These are phyloP conservation scores for Suillus discolor DNA, from an alignment of 768 basidiomycete genomes.

Conservation along the genomic window DNA sequence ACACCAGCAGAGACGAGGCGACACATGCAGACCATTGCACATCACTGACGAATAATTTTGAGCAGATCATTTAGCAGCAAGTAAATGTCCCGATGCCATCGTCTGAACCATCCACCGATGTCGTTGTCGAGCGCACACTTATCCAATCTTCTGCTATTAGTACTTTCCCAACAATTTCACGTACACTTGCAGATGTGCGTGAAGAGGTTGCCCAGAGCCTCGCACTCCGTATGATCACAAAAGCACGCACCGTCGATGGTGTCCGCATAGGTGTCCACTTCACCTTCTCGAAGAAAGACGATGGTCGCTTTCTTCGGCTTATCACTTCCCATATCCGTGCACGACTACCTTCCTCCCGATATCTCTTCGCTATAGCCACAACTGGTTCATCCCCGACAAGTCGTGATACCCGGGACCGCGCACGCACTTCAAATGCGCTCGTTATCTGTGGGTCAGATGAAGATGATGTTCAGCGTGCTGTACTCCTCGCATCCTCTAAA, in stretches of 20 bases:
- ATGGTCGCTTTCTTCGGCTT: constrained; percentile 56
- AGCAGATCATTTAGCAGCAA: neutral
- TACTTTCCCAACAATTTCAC: constrained; percentile 22
- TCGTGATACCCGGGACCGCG: neutral
- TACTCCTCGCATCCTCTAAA: constrained; percentile 65
- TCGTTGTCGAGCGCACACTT: constrained; percentile 7
- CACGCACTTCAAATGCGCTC: constrained; percentile 43
- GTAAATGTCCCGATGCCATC: constrained; percentile 14
- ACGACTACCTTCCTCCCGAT: constrained; percentile 42
- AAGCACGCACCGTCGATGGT: constrained; percentile 51
- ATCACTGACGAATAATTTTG: neutral
- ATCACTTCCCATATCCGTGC: constrained; percentile 52
- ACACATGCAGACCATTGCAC: neutral
- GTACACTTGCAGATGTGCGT: constrained; percentile 62
- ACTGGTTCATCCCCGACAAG: constrained; percentile 39
- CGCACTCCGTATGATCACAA: constrained; percentile 54
- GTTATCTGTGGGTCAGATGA: constrained; percentile 60
- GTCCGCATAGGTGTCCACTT: constrained; percentile 62
- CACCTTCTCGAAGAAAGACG: constrained; percentile 58
- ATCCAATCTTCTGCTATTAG: constrained; percentile 9
- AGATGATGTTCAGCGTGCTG: constrained; percentile 65
- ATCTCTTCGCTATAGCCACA: constrained; percentile 59
- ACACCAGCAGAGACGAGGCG: neutral
- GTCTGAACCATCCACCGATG: constrained; percentile 29
- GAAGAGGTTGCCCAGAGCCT: constrained; percentile 60